phyloP scores from a whole-genome alignment of 192 early-diverging fungal species.

The Coemansia sp. region DNA sequence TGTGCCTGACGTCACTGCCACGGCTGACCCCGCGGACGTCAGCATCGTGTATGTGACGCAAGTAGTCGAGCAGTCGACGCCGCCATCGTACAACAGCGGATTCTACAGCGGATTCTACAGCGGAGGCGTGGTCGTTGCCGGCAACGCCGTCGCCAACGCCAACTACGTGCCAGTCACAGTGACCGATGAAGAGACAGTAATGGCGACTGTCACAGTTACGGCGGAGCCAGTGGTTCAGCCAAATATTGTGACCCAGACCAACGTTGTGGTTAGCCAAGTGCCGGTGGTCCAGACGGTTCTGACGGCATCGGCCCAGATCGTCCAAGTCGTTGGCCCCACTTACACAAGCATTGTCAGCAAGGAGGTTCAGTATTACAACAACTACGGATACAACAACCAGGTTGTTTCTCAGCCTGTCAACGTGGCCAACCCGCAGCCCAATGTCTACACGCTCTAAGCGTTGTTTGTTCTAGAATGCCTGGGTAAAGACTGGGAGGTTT shows the following conservation, averaged over 20 bases:
- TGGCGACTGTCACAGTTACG: background rate
- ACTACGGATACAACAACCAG: too few species aligned
- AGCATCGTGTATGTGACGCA: background rate
- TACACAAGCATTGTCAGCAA: constrained; percentile 26
- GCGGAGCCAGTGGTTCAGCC: background rate
- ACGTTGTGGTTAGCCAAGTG: constrained; percentile 2
- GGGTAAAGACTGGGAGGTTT: too few species aligned
- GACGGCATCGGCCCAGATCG: constrained; percentile 16
- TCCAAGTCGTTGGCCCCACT: constrained; percentile 16
- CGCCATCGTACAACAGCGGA: background rate
- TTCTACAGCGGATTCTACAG: background rate
- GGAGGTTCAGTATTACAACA: background rate
- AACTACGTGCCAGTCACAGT: constrained; percentile 11
- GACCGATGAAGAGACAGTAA: background rate
- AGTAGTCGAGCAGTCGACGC: background rate
- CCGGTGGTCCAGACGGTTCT: constrained; percentile 13
- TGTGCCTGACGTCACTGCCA: background rate
- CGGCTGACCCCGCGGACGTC: background rate
- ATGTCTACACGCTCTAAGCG: constrained; percentile 1
- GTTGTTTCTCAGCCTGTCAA: background rate
- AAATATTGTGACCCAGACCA: background rate
- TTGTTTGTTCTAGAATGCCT: too few species aligned
- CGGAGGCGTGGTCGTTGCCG: background rate
- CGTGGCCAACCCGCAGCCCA: background rate
- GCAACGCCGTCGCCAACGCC: background rate